Evolutionary conservation across 345 rosid species (phyloP), one percentile per base, ranked within the genome.

Genomic region (Tarenaya hassleriana): DNA sequence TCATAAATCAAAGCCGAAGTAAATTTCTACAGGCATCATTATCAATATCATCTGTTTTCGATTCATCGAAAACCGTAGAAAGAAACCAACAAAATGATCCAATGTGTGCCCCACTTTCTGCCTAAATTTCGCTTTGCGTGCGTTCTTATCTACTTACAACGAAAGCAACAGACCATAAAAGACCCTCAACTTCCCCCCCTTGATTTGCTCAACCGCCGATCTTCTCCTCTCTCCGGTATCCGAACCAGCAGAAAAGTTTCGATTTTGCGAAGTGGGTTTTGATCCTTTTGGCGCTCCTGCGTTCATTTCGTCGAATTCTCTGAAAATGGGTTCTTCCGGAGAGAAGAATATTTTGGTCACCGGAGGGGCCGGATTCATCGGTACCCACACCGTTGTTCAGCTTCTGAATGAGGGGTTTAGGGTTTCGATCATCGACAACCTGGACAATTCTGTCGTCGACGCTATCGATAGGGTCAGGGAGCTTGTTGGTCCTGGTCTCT

Each of bases 351-450:
- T 92, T 61, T 83, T 92, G 49, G 98, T 92, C 20, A 92, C 98
- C 19, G 96, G 96, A 27, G 95, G 98, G 20, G 98, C 98, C 52
- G 98, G 98, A 8, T 92, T 87, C 72, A 85, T 92, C 47, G 96
- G 98, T 1, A 84, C 94, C 27, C 96, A 92, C 70, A 81, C 95
- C 16, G 88, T 75, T 34, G 81, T 88, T 33, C 95, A 83, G 81
- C 96, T 92, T 11, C 84, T 92, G 42, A 69, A 75, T 10, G 83
- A 68, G 24, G 94, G 95, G 29, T 92, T 81, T 67, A 75, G 60
- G 64, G 98, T 92, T 56, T 61, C 84, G 1, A 75, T 92, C 64
- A 76, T 92, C 47, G 98, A 92, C 53, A 87, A 92, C 68, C 76
- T 84, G 42, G 90, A 92, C 64, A 92, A 87, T 58, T 85, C 96